Evolutionary conservation across 495 filamentous ascomycete genomes (phyloP).

Genomic region (Aspergillus asperescens): DNA sequence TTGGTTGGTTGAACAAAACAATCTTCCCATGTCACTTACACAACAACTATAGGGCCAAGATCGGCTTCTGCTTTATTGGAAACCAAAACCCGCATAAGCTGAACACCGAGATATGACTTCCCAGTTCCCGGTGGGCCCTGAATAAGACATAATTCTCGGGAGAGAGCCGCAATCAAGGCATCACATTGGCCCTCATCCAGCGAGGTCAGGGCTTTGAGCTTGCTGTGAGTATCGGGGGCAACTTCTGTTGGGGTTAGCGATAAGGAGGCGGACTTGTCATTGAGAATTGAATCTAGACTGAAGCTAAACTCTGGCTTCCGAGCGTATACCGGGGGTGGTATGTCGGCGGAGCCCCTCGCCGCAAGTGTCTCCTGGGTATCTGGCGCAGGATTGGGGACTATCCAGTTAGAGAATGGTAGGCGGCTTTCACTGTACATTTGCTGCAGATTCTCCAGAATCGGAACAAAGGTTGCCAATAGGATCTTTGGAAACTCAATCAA

Average conservation of each 20-base stretch:
- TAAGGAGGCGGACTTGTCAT: conserved; percentile 16
- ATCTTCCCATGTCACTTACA: too few relatives aligned
- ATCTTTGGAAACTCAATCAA: conserved; percentile 68
- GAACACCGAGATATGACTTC: too few relatives aligned
- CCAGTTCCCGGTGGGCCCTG: too few relatives aligned
- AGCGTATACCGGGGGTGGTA: conserved; percentile 53
- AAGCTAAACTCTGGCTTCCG: conserved; percentile 46
- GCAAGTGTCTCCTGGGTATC: neutral
- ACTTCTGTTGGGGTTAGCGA: neutral
- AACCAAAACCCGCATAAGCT: too few relatives aligned
- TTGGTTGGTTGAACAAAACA: too few relatives aligned
- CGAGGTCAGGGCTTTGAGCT: neutral
- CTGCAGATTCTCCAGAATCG: conserved; percentile 61
- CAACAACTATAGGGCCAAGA: too few relatives aligned
- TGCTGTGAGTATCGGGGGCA: neutral
- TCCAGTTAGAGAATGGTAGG: conserved; percentile 56
- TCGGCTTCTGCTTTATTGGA: too few relatives aligned
- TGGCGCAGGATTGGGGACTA: conserved; percentile 35
- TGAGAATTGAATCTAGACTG: conserved; percentile 43
- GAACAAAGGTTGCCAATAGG: conserved; percentile 59
- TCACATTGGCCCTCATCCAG: too few relatives aligned
- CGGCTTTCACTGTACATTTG: conserved; percentile 44
- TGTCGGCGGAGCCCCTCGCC: too few relatives aligned
- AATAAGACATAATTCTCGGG: conserved; percentile 52
- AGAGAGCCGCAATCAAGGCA: conserved; percentile 28